Conservation (phyloP, 139 green algal species). For the Coccomyxa sp. region DNA sequence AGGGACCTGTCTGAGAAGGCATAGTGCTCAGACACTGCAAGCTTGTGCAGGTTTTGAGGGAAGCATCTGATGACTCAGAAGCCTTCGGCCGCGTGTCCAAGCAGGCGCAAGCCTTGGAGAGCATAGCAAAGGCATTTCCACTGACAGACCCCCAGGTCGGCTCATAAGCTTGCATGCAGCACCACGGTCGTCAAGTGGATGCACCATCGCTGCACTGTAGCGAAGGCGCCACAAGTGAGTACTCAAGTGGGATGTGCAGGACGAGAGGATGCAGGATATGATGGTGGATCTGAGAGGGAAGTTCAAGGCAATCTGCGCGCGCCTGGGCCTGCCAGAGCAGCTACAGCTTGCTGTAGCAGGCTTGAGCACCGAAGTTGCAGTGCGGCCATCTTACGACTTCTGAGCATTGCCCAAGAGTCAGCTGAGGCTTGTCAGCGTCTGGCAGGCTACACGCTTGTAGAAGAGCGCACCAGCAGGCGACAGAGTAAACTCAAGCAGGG, state of each 20-base stretch:
- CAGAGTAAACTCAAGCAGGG: too few species aligned
- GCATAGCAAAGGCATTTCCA: constrained; percentile 40
- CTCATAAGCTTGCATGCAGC: too few species aligned
- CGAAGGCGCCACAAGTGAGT: too few species aligned
- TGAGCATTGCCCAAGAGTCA: background rate
- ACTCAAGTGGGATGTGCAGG: too few species aligned
- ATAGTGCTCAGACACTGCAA: background rate
- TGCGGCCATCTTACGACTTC: background rate
- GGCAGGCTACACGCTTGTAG: background rate
- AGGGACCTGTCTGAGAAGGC: too few species aligned
- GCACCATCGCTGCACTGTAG: too few species aligned
- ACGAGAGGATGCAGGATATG: constrained; percentile 57
- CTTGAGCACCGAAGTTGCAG: background rate
- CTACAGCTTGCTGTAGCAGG: background rate
- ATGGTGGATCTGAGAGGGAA: constrained; percentile 53
- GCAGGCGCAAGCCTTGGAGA: constrained; percentile 42
- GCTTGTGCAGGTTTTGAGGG: background rate
- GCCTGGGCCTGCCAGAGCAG: constrained; percentile 28
- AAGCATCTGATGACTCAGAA: constrained; percentile 45
- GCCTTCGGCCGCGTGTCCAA: constrained; percentile 34
- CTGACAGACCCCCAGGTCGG: constrained; percentile 47
- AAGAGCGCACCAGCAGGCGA: too few species aligned
- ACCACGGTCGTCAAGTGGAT: too few species aligned
- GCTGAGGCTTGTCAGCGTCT: background rate
- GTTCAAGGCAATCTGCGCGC: constrained; percentile 56